These are phyloP conservation scores for Croton laevigatus DNA, from an alignment of 441 rosid genomes.

Conservation along the genomic window DNA sequence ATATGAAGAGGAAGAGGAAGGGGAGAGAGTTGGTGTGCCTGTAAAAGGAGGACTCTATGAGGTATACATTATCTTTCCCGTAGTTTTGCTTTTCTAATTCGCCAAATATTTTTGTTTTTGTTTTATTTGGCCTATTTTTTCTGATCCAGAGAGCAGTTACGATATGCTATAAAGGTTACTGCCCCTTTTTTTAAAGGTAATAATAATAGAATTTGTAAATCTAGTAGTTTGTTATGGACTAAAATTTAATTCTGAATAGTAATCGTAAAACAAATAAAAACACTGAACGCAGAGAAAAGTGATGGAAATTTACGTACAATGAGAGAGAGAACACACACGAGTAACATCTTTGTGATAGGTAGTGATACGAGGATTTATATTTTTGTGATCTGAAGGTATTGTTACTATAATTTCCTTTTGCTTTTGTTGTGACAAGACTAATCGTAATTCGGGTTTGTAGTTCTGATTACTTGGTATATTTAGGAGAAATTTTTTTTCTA, in stretches of 20 bases:
- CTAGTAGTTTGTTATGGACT: no score
- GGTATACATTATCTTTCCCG: slow-evolving; percentile 39
- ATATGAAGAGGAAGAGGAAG: slow-evolving; percentile 64
- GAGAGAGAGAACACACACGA: not conserved
- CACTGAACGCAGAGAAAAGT: not conserved
- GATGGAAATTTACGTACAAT: not conserved
- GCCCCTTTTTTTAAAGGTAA: not conserved
- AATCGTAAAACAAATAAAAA: not conserved
- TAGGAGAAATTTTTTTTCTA: not conserved
- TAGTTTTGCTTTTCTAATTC: slow-evolving; percentile 11
- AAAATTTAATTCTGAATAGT: not conserved
- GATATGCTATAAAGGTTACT: no score
- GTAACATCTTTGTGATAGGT: no score
- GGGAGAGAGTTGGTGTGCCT: slow-evolving; percentile 96
- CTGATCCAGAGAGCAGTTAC: not conserved
- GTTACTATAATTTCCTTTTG: not conserved
- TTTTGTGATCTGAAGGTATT: not conserved
- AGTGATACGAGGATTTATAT: not conserved
- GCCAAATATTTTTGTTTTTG: not conserved
- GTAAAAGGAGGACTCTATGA: slow-evolving; percentile 97
- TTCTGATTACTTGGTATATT: not conserved
- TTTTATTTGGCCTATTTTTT: not conserved
- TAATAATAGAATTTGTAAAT: no score
- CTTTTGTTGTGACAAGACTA: not conserved
- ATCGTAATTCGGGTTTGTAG: not conserved